Base-by-base conservation (phyloP, 768 basidiomycete genomes). In the Psilocybe cyanescens region DNA sequence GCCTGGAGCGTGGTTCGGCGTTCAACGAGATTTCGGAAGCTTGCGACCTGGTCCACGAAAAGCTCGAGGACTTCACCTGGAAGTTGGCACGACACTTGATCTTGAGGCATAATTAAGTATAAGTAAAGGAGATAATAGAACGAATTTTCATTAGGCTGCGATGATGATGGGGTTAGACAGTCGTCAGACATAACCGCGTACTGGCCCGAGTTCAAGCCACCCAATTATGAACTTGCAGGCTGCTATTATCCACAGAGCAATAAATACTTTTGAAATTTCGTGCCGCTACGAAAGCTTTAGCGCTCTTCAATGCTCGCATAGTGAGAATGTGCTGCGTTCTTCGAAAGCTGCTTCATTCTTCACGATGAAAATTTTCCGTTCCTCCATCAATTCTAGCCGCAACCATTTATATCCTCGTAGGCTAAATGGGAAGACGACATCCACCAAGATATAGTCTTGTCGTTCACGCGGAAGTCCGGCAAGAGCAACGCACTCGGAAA, bases 371-470 rank as follows among this genome's bases (percentile, higher is more conserved):
- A 50, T 33, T 41, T 65, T 68, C 49, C 68, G 62, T 51, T 70
- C 68, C 11, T 62, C 63, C 64, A 66, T 67, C 57, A 70, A 56
- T 39, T 68, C 61, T 45, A 66, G 29, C 47, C 70, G 60, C 30
- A 67, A 33, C 29, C 29, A 33, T 46, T 66, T 63, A 2, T 66
- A 68, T 48, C 66, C 66, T 1, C 58, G 39, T 39, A 70, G 30
- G 37, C 56, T 57, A 16, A 70, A 53, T 1, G 64, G 67, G 39
- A 67, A 67, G 11, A 66, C 64, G 16, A 64, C 65, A 14, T 58
- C 64, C 24, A 58, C 55, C 35, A 68, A 63, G 17, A 68, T 48
- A 12, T 60, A 58, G 5, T 66, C 65, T 45, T 66, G 59, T 4
- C 67, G 30, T 35, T 70, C 69, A 12, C 48, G 9, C 12, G 69